Base-by-base conservation (phyloP, 371 early-diverging fungal genomes). In the Mucor irregularis region DNA sequence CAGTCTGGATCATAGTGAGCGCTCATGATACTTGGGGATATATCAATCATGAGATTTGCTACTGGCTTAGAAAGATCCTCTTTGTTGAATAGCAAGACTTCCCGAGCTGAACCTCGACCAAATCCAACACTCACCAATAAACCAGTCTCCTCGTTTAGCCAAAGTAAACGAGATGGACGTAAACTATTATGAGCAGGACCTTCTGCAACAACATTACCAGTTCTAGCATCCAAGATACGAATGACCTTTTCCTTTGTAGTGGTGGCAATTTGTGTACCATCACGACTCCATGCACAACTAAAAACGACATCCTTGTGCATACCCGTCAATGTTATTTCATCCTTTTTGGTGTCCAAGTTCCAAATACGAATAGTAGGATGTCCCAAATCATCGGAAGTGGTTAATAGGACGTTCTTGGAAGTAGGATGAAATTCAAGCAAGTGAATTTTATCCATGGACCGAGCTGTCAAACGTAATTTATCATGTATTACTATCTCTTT, bases 21-120 rank as follows among this genome's bases (percentile, higher is more conserved):
- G 24, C 81, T 81, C 56, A 92, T 81, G 5, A 90, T 62, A 16
- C 90, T 86, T 0, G 95, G 93, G 0, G 90, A 88, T 6, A 83
- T 76, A 47, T 91, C 95, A 46, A 92, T 76, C 1, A 61, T 53
- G 13, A 71, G 72, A 9, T 53, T 75, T 6, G 59, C 57, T 25
- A 80, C 34, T 0, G 80, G 76, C 22, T 11, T 75, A 45, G 33
- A 43, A 24, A 87, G 59, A 22, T 83, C 64, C 3, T 61, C 54
- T 1, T 68, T 59, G 29, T 83, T 68, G 51, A 77, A 89, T 17
- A 92, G 24, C 38, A 80, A 33, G 19, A 92, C 66, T 59, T 91
- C 90, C 8, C 93, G 87, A 61, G 63, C 58, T 0, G 75, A 74
- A 0, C 77, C 77, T 16, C 62, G 61, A 8, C 86, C 90, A 69